Evolutionary conservation across 2,329 filamentous ascomycete species (phyloP).

Genomic region (Diatrype stigma): DNA sequence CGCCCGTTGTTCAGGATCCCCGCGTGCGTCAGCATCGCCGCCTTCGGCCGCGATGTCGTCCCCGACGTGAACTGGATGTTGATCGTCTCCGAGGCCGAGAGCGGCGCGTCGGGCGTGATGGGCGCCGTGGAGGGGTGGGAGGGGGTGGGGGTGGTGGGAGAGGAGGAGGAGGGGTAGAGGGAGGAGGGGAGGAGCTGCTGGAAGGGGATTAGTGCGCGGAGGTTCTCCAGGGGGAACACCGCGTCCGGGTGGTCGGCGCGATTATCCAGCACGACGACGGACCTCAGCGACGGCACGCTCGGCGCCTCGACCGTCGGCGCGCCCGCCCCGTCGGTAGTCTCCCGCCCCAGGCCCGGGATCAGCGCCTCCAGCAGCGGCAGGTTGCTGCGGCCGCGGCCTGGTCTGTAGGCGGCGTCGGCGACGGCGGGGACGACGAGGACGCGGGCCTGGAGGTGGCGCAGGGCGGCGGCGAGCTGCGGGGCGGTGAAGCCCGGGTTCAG

Average conservation of each 20-base stretch:
- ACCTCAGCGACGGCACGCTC: conserved; percentile 63
- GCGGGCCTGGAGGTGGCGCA: conserved; percentile 68
- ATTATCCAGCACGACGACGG: conserved; percentile 78
- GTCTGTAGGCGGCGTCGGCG: conserved; percentile 72
- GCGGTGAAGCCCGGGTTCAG: conserved; percentile 87
- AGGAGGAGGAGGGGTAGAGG: not conserved
- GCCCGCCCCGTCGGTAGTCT: conserved; percentile 8
- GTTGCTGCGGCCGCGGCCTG: conserved; percentile 51
- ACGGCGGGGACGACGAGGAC: conserved; percentile 83
- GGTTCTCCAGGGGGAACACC: conserved; percentile 39
- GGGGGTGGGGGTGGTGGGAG: conserved; percentile 16
- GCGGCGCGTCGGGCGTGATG: conserved; percentile 40
- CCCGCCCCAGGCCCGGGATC: conserved; percentile 36
- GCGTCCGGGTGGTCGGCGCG: conserved; percentile 44
- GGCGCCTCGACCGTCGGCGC: conserved; percentile 35
- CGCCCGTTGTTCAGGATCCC: conserved; percentile 91
- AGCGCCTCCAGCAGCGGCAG: conserved; percentile 41
- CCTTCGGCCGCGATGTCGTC: conserved; percentile 89
- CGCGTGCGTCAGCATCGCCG: conserved; percentile 79
- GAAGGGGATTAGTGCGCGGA: conserved; percentile 43
- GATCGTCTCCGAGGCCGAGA: conserved; percentile 65
- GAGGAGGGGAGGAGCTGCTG: conserved; percentile 32
- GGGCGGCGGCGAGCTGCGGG: conserved; percentile 70
- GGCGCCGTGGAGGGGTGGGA: conserved; percentile 8
- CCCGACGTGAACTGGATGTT: conserved; percentile 98